These are phyloP conservation scores for Solanum infundibuliforme DNA, from an alignment of 257 asterid species.

Conservation along the genomic window DNA sequence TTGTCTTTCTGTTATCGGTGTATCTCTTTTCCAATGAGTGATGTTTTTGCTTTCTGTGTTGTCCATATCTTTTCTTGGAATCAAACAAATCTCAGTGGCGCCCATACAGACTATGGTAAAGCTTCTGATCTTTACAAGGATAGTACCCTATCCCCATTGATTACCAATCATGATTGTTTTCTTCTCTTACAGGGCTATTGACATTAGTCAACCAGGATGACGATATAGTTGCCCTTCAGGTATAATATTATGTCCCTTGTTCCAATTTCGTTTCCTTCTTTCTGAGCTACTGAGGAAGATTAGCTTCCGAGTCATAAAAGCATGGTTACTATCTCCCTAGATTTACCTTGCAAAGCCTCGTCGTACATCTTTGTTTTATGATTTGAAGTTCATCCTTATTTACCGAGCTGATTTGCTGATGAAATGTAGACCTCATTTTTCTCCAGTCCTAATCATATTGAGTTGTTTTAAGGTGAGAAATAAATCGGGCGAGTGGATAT, in stretches of 20 bases:
- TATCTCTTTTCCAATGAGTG: slow-evolving; percentile 4
- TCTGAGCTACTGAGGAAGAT: neutral
- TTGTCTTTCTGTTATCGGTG: neutral
- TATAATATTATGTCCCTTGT: neutral
- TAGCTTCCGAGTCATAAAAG: neutral
- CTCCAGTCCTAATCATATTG: neutral
- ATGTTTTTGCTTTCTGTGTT: slow-evolving; percentile 13
- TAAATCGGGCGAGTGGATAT: slow-evolving; percentile 66
- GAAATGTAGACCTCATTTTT: neutral
- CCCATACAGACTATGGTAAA: slow-evolving; percentile 94
- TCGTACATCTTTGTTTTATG: neutral
- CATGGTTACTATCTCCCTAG: neutral
- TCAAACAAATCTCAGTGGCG: slow-evolving; percentile 52
- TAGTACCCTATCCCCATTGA: neutral
- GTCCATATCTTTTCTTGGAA: slow-evolving; percentile 2
- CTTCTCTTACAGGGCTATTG: slow-evolving; percentile 48
- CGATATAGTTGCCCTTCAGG: slow-evolving; percentile 78
- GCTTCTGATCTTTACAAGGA: neutral
- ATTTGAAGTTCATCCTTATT: neutral
- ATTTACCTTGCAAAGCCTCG: neutral
- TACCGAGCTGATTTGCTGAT: neutral
- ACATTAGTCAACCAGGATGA: slow-evolving; percentile 94
- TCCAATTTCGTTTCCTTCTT: neutral
- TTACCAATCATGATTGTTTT: neutral
- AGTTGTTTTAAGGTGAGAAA: slow-evolving; percentile 51